Base-by-base conservation (phyloP, 768 basidiomycete species). In the Pisolithus tinctorius region DNA sequence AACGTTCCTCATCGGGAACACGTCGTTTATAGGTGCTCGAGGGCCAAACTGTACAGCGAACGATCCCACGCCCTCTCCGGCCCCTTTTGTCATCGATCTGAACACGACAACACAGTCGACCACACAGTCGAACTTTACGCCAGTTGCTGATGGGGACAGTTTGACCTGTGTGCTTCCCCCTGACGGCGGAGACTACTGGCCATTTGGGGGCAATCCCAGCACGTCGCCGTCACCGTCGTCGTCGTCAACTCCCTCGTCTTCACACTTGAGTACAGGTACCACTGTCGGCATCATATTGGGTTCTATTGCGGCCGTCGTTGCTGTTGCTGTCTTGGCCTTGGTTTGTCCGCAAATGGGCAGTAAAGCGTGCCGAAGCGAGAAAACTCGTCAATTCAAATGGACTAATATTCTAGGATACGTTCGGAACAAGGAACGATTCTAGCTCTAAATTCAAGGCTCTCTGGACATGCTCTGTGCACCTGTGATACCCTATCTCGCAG, bases 161-260 rank as follows among this genome's bases (percentile, higher is more conserved):
- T 64, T 89, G 37, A 85, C 78, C 4, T 89, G 87, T 55, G 78
- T 89, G 48, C 56, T 79, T 11, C 84, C 86, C 27, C 86, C 86
- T 1, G 65, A 72, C 34, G 81, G 80, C 27, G 86, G 86, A 11
- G 75, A 81, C 63, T 85, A 74, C 59, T 88, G 87, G 87, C 87
- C 87, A 0, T 84, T 77, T 52, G 83, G 81, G 14, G 71, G 71
- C 1, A 77, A 78, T 48, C 81, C 80, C 25, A 49, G 47, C 39
- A 55, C 59, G 25, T 55, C 66, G 1, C 41, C 55, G 36, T 10
- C 55, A 29, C 9, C 50, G n/a, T 40, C 45, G 23, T 31, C 50
- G 30, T 44, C 63, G 27, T 46, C 54, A 42, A 49, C 62, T 2
- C 59, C 56, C 36, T 52, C 62, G 16, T 48, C 55, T 23, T 71